These are phyloP conservation scores for Erythrophleum ivorense DNA, from an alignment of 331 rosid species.

Conservation along the genomic window DNA sequence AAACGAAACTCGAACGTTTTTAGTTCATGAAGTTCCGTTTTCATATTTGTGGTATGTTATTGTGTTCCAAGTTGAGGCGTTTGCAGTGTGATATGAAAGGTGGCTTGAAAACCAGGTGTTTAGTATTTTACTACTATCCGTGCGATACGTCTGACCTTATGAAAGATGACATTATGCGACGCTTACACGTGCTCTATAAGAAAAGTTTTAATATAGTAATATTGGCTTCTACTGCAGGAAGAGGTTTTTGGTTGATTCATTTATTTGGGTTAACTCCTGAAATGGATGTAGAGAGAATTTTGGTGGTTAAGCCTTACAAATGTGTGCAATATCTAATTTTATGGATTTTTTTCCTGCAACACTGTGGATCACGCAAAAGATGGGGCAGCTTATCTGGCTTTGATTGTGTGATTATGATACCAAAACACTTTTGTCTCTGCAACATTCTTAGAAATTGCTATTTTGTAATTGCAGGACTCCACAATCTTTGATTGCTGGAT, in stretches of 20 bases:
- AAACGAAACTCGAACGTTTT: neutral
- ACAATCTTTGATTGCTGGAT: constrained; percentile 85
- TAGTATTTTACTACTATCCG: neutral
- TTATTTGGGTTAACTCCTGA: constrained; percentile 27
- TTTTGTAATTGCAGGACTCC: constrained; percentile 71
- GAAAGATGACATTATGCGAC: neutral
- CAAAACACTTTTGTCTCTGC: neutral
- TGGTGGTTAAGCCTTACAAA: constrained; percentile 20
- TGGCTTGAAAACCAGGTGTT: neutral
- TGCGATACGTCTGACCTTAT: neutral
- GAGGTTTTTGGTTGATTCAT: constrained; percentile 6
- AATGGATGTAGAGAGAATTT: constrained; percentile 27
- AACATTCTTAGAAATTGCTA: constrained; percentile 23
- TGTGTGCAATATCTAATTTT: constrained; percentile 23
- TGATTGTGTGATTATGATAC: constrained; percentile 25
- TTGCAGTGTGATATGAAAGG: neutral
- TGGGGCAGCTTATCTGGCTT: constrained; percentile 8
- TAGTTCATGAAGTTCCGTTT: neutral
- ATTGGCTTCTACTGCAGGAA: neutral
- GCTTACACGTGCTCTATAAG: neutral
- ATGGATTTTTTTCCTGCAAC: constrained; percentile 2
- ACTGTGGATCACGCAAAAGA: neutral
- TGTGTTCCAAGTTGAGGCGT: neutral
- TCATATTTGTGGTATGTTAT: neutral
- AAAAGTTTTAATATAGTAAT: neutral